These are phyloP conservation scores for Cystofilobasidium bisporidii DNA, from an alignment of 768 basidiomycete genomes.

Conservation along the genomic window DNA sequence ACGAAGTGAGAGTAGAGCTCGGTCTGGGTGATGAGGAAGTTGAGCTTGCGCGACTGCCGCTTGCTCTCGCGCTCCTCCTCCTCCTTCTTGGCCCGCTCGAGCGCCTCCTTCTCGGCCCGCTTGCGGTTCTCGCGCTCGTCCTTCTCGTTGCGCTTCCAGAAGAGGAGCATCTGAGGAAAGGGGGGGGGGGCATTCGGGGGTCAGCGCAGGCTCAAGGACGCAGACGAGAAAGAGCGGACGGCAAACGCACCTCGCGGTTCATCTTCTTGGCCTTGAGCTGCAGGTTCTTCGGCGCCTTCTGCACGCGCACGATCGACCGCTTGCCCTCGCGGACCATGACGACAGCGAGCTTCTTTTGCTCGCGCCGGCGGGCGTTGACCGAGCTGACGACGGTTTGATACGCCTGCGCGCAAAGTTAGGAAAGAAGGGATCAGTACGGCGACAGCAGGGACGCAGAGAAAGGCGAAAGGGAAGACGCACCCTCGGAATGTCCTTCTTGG, in stretches of 20 bases:
- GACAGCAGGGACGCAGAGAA: background rate
- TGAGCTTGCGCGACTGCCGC: constrained; percentile 86
- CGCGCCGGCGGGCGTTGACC: constrained; percentile 56
- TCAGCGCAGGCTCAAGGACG: background rate
- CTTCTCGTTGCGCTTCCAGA: constrained; percentile 97
- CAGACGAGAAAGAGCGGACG: background rate
- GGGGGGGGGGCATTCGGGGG: background rate
- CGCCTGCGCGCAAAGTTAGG: constrained; percentile 53
- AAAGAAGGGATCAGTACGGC: background rate
- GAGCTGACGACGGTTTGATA: constrained; percentile 66
- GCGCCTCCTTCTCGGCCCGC: constrained; percentile 87
- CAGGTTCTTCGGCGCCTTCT: constrained; percentile 61
- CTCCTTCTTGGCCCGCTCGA: constrained; percentile 74
- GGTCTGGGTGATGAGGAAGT: constrained; percentile 97
- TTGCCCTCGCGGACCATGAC: constrained; percentile 66
- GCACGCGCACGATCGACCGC: constrained; percentile 57
- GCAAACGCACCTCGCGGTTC: constrained; percentile 55
- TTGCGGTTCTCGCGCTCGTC: constrained; percentile 87
- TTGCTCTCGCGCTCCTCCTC: constrained; percentile 90
- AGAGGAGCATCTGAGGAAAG: constrained; percentile 69
- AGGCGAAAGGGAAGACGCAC: constrained; percentile 42
- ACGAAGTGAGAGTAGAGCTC: constrained; percentile 99
- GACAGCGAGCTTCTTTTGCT: constrained; percentile 65
- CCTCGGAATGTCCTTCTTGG: constrained; percentile 71
- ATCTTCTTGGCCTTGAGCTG: constrained; percentile 76